phyloP scores from a whole-genome alignment of 441 rosid species.

The Viola pubescens region DNA sequence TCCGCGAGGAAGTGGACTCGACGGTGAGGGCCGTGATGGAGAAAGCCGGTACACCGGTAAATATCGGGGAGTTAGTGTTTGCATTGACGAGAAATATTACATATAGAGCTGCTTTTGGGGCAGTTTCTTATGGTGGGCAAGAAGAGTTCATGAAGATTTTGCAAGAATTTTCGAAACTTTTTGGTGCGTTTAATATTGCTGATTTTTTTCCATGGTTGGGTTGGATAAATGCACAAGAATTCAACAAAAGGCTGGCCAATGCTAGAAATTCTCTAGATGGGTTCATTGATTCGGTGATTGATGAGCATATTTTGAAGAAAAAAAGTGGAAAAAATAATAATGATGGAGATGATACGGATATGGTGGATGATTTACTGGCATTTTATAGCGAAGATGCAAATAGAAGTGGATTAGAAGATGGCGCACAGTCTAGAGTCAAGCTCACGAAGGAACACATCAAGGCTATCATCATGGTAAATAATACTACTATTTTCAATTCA shows the following conservation, averaged over 20 bases:
- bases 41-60: slow-evolving; percentile 38
- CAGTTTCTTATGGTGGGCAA: slow-evolving; percentile 45
- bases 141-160: slow-evolving; percentile 62
- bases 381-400: slow-evolving; percentile 50
- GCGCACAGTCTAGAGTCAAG: slow-evolving; percentile 48
- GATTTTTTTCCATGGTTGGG: slow-evolving; percentile 61
- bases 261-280: slow-evolving; percentile 57
- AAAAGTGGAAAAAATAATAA: slow-evolving; percentile 5
- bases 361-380: slow-evolving; percentile 74
- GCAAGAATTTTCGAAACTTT: slow-evolving; percentile 81
- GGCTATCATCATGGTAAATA: slow-evolving; percentile 72
- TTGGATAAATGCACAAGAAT: slow-evolving; percentile 58
- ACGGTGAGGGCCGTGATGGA: slow-evolving; percentile 22
- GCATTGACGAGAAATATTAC: slow-evolving; percentile 53
- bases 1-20: slow-evolving; percentile 57
- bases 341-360: slow-evolving; percentile 41
- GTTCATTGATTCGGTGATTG: slow-evolving; percentile 64
- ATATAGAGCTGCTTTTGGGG: slow-evolving; percentile 71
- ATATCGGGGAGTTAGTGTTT: slow-evolving; percentile 57
- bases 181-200: slow-evolving; percentile 75
- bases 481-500: neutral
- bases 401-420: slow-evolving; percentile 29
- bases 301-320: slow-evolving; percentile 61
- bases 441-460: slow-evolving; percentile 70
- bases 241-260: slow-evolving; percentile 34